Evolutionary conservation across 2,329 filamentous ascomycete species (phyloP).

Genomic region (Capronia americana): DNA sequence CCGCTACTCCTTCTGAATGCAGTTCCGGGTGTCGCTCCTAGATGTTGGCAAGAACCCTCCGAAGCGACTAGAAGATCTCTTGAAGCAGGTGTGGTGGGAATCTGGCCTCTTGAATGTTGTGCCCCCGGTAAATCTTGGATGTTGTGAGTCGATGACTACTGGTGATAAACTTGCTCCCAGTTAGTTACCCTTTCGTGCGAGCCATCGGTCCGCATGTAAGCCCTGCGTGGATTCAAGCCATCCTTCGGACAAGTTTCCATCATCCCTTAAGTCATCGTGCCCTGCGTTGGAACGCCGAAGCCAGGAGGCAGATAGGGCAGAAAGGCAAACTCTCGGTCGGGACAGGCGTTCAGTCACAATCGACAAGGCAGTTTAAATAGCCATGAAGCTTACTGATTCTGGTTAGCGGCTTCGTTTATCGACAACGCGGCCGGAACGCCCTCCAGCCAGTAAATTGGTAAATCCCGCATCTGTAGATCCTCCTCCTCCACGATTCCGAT

Average conservation of each 20-base stretch:
- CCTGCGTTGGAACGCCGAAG: neutral
- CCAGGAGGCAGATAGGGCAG: no score
- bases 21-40: no score
- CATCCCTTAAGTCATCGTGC: neutral
- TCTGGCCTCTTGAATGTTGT: no score
- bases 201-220: neutral
- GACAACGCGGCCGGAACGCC: neutral
- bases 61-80: no score
- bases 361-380: neutral
- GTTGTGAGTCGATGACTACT: no score
- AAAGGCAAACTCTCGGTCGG: neutral
- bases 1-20: no score
- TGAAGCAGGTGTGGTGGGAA: no score
- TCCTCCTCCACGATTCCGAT: neutral
- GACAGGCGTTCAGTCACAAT: neutral
- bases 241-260: neutral
- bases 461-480: neutral
- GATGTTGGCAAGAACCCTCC: no score
- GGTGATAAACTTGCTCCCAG: neutral
- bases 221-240: neutral
- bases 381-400: neutral
- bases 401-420: neutral
- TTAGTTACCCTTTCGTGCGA: neutral
- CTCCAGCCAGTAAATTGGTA: neutral
- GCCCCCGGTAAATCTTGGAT: no score